A percentile compares a stretch with the other conserved stretches of the same genome.
Evolutionary conservation across 2,329 filamentous ascomycete species (phyloP).

Genomic region (Botrytis fabae): DNA sequence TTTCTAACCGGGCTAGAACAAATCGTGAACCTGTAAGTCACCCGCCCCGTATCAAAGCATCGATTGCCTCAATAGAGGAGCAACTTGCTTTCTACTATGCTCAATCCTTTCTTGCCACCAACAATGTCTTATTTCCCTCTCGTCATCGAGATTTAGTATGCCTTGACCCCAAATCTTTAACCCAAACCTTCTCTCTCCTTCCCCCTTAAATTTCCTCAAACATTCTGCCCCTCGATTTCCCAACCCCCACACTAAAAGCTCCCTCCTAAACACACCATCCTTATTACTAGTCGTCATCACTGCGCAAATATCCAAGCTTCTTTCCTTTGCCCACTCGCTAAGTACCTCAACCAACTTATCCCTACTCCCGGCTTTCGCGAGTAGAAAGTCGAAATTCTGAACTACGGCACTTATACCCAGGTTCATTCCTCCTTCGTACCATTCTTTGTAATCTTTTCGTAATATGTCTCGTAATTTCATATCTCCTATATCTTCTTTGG

Average conservation of each 20-base stretch:
- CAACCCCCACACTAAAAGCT: slow-evolving; percentile 67
- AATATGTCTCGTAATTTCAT: slow-evolving; percentile 67
- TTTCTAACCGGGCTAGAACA: not conserved
- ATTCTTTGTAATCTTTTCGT: slow-evolving; percentile 84
- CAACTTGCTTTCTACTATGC: slow-evolving; percentile 68
- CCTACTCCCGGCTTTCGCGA: slow-evolving; percentile 51
- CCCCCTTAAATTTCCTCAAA: slow-evolving; percentile 55
- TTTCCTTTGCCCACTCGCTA: slow-evolving; percentile 55
- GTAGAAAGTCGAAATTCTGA: slow-evolving; percentile 61
- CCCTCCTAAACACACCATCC: slow-evolving; percentile 59
- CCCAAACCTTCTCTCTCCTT: slow-evolving; percentile 51
- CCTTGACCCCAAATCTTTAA: slow-evolving; percentile 57
- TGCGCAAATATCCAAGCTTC: slow-evolving; percentile 59
- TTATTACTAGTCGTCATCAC: slow-evolving; percentile 68
- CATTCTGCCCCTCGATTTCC: slow-evolving; percentile 51
- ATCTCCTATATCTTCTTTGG: slow-evolving; percentile 66
- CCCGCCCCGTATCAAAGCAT: not conserved
- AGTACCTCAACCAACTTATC: slow-evolving; percentile 52
- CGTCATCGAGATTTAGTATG: slow-evolving; percentile 37
- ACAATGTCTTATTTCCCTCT: slow-evolving; percentile 53
- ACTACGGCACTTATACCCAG: slow-evolving; percentile 70
- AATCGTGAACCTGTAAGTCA: not conserved
- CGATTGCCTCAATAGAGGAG: slow-evolving; percentile 62
- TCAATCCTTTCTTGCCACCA: slow-evolving; percentile 67
- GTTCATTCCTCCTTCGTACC: slow-evolving; percentile 56